A percentile compares a stretch with the other conserved stretches of the same genome.
Conservation (phyloP, 345 rosid genomes). For the Luvunga scandens region DNA sequence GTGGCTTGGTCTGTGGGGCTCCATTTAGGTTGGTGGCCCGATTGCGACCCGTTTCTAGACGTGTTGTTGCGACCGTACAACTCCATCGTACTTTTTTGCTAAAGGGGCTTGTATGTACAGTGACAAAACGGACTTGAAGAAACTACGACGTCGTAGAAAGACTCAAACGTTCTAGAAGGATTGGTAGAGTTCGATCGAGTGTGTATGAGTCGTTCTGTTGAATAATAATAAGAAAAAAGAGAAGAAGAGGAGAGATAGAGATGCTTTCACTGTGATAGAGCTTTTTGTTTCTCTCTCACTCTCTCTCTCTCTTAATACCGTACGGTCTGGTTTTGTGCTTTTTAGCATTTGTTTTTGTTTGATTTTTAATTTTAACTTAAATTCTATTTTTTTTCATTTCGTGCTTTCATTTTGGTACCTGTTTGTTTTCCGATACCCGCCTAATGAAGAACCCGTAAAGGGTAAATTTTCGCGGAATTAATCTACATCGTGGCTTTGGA, state of each 20-base stretch:
- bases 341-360: neutral
- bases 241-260: slow-evolving; percentile 26
- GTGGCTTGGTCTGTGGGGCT: slow-evolving; percentile 46
- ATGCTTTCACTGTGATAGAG: slow-evolving; percentile 32
- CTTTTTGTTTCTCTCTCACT: slow-evolving; percentile 19
- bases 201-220: neutral
- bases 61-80: slow-evolving; percentile 67
- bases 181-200: slow-evolving; percentile 24
- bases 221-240: slow-evolving; percentile 1
- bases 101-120: slow-evolving; percentile 41
- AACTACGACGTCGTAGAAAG: slow-evolving; percentile 11
- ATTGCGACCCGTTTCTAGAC: slow-evolving; percentile 50
- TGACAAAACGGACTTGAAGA: slow-evolving; percentile 21
- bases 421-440: slow-evolving; percentile 25
- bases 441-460: slow-evolving; percentile 20
- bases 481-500: neutral
- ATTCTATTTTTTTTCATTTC: neutral
- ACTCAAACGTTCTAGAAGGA: slow-evolving; percentile 14
- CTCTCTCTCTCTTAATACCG: slow-evolving; percentile 24
- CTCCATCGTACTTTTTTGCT: slow-evolving; percentile 40
- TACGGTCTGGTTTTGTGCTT: slow-evolving; percentile 29
- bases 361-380: neutral
- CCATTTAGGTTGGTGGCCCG: slow-evolving; percentile 63
- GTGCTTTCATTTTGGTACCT: neutral
- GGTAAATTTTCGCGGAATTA: slow-evolving; percentile 19